Evolutionary conservation across 129 eudicot species (phyloP).

Genomic region (Erigeron canadensis): DNA sequence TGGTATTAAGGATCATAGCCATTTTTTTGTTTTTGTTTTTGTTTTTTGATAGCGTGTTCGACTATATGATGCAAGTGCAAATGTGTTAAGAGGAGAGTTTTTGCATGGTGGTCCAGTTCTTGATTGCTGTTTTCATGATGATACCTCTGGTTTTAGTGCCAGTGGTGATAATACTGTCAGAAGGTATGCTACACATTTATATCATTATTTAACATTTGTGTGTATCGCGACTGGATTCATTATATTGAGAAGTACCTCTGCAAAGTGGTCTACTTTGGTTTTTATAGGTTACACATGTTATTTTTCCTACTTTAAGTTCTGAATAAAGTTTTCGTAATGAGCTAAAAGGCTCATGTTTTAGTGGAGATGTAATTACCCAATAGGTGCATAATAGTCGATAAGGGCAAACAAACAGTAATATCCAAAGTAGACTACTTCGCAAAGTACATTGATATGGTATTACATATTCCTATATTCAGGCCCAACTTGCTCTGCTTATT

Average conservation of each 20-base stretch:
- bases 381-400: no score
- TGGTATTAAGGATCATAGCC: not conserved
- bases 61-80: slow-evolving; percentile 77
- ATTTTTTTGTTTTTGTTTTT: not conserved
- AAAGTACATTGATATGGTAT: no score
- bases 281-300: no score
- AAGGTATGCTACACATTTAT: slow-evolving; percentile 42
- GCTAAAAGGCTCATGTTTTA: no score
- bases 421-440: no score
- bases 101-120: slow-evolving; percentile 80
- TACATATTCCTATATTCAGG: not conserved
- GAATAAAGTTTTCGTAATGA: no score
- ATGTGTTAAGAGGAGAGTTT: slow-evolving; percentile 83
- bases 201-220: not conserved
- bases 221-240: no score
- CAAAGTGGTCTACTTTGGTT: no score
- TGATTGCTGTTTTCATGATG: slow-evolving; percentile 94
- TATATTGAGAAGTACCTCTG: no score
- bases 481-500: not conserved
- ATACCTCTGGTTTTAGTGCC: slow-evolving; percentile 83
- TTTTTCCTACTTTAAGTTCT: no score
- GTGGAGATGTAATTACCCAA: no score
- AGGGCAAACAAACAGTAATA: no score
- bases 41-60: slow-evolving; percentile 58
- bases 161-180: slow-evolving; percentile 67